phyloP scores from a whole-genome alignment of 2,329 filamentous ascomycete genomes.

The Teratosphaeria pseudoeucalypti region DNA sequence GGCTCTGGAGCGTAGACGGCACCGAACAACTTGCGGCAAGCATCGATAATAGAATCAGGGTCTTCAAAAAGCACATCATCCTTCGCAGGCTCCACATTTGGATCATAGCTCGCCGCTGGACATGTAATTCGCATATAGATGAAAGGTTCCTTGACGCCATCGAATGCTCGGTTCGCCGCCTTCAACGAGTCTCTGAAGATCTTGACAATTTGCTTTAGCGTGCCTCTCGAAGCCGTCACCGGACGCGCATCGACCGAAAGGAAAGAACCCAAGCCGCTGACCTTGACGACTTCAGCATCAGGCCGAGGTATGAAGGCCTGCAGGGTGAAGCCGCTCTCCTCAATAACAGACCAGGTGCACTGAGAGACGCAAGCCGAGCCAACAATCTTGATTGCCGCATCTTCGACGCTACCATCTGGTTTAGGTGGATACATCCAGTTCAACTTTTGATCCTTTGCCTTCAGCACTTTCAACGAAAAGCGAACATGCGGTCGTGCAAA shows the following conservation, averaged over 20 bases:
- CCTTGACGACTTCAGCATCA: constrained; percentile 32
- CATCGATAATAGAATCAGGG: constrained; percentile 35
- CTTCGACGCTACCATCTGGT: constrained; percentile 38
- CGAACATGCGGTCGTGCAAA: constrained; percentile 55
- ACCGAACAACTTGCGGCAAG: constrained; percentile 36
- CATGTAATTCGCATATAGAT: constrained; percentile 55
- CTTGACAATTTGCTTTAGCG: constrained; percentile 48
- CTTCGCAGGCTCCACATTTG: constrained; percentile 62
- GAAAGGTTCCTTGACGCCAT: constrained; percentile 45
- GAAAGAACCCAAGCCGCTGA: constrained; percentile 40
- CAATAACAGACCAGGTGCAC: constrained; percentile 37
- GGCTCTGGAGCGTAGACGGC: constrained; percentile 10
- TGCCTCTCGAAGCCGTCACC: constrained; percentile 45
- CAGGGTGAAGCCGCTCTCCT: constrained; percentile 36
- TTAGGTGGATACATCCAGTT: constrained; percentile 56
- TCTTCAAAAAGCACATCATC: constrained; percentile 60
- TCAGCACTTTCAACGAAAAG: constrained; percentile 50
- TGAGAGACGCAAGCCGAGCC: constrained; percentile 46
- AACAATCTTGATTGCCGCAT: constrained; percentile 52
- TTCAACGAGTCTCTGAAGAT: constrained; percentile 45
- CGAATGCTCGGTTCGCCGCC: constrained; percentile 14
- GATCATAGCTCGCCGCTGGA: constrained; percentile 54
- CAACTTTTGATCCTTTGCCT: constrained; percentile 39
- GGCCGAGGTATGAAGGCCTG: constrained; percentile 49
- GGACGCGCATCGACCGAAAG: constrained; percentile 61